Percentiles rank a stretch among this genome's conserved stretches.
These are phyloP conservation scores for Fusarium buxicola DNA, from an alignment of 2,329 filamentous ascomycete genomes.

Conservation along the genomic window DNA sequence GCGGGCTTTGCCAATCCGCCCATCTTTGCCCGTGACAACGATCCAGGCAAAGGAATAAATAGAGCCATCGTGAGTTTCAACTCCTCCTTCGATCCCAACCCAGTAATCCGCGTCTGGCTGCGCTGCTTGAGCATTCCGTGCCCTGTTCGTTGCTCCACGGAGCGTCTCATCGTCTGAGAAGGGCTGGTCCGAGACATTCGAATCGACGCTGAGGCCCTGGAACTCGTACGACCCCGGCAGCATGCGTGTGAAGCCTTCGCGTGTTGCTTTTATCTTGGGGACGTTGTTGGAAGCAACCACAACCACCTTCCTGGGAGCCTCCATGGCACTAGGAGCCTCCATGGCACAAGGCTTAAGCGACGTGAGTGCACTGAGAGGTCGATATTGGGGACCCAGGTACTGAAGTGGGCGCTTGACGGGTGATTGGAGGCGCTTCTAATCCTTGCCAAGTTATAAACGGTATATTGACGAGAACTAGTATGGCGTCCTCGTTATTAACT, in stretches of 20 bases:
- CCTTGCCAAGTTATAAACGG: no score
- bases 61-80: slow-evolving; percentile 46
- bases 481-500: no score
- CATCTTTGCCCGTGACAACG: slow-evolving; percentile 47
- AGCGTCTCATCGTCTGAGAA: slow-evolving; percentile 54
- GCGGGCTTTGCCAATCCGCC: slow-evolving; percentile 51
- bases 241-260: slow-evolving; percentile 52
- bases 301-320: slow-evolving; percentile 15
- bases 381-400: background rate
- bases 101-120: slow-evolving; percentile 53
- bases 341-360: background rate
- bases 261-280: slow-evolving; percentile 54
- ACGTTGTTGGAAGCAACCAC: slow-evolving; percentile 55
- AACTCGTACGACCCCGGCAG: slow-evolving; percentile 48
- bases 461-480: no score
- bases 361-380: background rate
- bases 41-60: slow-evolving; percentile 57
- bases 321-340: slow-evolving; percentile 3
- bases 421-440: no score
- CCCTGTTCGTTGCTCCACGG: slow-evolving; percentile 53
- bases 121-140: slow-evolving; percentile 46
- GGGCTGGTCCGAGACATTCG: slow-evolving; percentile 55
- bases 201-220: slow-evolving; percentile 49
- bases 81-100: slow-evolving; percentile 57
- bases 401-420: no score